Base-by-base conservation (phyloP, 192 early-diverging fungal genomes). In the Coemansia sp. region DNA sequence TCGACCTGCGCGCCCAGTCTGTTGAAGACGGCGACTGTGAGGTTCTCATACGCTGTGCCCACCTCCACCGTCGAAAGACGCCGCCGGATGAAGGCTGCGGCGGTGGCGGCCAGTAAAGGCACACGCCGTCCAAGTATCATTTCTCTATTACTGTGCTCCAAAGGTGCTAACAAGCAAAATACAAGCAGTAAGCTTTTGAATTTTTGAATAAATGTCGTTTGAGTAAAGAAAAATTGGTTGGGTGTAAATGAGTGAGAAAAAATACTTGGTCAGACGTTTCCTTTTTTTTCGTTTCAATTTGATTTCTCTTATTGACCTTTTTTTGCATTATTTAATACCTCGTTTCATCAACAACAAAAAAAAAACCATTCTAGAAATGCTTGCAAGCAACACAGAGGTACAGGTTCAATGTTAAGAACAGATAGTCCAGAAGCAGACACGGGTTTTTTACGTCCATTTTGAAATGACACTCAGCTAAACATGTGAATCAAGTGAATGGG, bases 41-140 rank as follows among this genome's bases (percentile, higher is more conserved):
- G 55, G 64, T 70, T 70, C 49, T 79, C 77, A 40, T 74, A 79
- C 0, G 68, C 65, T 0, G 77, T 79, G 40, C 77, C 77, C 2
- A 40, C 46, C 40, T 79, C 68, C 23, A 79, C 77, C 0, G 77
- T 79, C 7, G 73, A 74, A 16, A 71, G 49, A 23, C 35, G 2
- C 30, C 62, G 48, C 48, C 48, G 23, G 21, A 6, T 10, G 25
- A 12, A 25, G 0, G 48, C 15, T 51, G 48, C n/a, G n/a, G n/a
- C n/a, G n/a, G n/a, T n/a, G n/a, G n/a, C n/a, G n/a, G n/a, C 21
- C 7, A 51, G 48, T 9, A 2, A 7, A 3, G 23, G 48, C 23
- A 51, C 7, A 25, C 48, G 23, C 3, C 48, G 43, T 1, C 43
- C 4, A 18, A 46, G 43, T 6, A 46, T 18, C 43, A 18, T 46